Conservation (phyloP, 768 basidiomycete genomes). For the Tricholoma hemisulphureum region DNA sequence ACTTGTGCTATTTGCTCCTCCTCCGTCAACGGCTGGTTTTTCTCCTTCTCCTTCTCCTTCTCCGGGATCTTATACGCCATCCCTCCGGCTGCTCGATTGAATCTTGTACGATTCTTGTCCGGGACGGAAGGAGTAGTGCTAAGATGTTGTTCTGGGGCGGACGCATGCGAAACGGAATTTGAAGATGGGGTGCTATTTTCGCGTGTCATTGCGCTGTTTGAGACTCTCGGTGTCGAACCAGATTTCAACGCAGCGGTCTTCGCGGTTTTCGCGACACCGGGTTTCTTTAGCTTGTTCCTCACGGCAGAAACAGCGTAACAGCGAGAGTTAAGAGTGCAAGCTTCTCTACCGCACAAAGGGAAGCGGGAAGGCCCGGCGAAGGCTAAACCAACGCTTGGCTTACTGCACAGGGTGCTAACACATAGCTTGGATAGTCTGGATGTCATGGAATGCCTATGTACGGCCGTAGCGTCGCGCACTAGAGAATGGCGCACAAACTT, state of each 20-base stretch:
- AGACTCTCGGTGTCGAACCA: background rate
- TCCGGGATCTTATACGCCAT: slow-evolving; percentile 9
- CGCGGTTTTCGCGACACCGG: background rate
- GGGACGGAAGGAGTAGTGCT: background rate
- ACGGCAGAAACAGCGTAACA: slow-evolving; percentile 7
- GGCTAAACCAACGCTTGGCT: slow-evolving; percentile 6
- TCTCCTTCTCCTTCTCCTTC: slow-evolving; percentile 18
- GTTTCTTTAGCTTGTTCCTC: slow-evolving; percentile 9
- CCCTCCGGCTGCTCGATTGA: background rate
- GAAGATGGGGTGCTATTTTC: background rate
- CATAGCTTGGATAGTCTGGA: slow-evolving; percentile 15
- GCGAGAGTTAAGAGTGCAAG: slow-evolving; percentile 2
- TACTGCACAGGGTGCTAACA: slow-evolving; percentile 11
- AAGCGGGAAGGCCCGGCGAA: slow-evolving; percentile 9
- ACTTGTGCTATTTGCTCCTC: slow-evolving; percentile 37
- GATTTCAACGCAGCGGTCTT: background rate
- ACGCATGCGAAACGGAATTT: background rate
- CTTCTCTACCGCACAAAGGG: background rate
- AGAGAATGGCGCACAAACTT: background rate
- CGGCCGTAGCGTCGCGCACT: background rate
- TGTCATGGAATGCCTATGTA: slow-evolving; percentile 15
- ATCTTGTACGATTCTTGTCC: background rate
- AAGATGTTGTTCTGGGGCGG: background rate
- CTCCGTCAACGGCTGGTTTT: slow-evolving; percentile 21
- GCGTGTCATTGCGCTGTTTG: background rate